Evolutionary conservation across 768 basidiomycete species (phyloP).

Genomic region (Podaxis sp.): DNA sequence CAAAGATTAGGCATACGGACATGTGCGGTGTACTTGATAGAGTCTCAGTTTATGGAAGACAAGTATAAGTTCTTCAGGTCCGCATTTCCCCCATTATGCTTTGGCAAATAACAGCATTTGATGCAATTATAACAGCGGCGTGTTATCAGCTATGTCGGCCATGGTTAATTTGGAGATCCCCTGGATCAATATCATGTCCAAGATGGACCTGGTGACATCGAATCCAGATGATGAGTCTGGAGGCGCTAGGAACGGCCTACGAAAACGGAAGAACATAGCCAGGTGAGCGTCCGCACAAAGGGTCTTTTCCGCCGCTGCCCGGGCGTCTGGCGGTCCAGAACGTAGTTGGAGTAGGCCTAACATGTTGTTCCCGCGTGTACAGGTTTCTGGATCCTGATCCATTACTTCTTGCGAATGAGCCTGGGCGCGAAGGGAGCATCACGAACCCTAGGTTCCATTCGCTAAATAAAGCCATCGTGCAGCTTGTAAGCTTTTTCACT

Average conservation of each 20-base stretch:
- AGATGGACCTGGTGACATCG: slow-evolving; percentile 93
- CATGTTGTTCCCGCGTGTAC: slow-evolving; percentile 5
- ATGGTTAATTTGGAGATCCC: slow-evolving; percentile 98
- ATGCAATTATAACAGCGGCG: slow-evolving; percentile 57
- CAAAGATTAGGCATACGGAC: slow-evolving; percentile 77
- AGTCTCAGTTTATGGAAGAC: slow-evolving; percentile 99
- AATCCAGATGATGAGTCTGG: slow-evolving; percentile 59
- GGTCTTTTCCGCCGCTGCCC: not conserved
- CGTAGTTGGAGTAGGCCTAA: not conserved
- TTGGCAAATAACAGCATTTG: not conserved
- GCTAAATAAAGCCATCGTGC: slow-evolving; percentile 92
- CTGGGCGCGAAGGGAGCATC: slow-evolving; percentile 53
- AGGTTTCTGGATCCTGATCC: slow-evolving; percentile 98
- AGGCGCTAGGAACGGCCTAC: slow-evolving; percentile 69
- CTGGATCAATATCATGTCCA: slow-evolving; percentile 98
- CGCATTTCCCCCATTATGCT: not conserved
- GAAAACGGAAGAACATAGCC: slow-evolving; percentile 78
- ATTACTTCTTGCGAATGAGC: slow-evolving; percentile 68
- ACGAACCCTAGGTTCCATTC: slow-evolving; percentile 86
- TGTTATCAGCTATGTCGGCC: slow-evolving; percentile 96
- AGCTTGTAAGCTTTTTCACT: slow-evolving; percentile 62
- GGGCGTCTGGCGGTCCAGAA: not conserved
- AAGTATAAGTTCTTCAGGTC: slow-evolving; percentile 97
- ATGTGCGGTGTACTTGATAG: slow-evolving; percentile 91
- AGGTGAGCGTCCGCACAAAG: slow-evolving; percentile 45